Evolutionary conservation across 768 basidiomycete genomes (phyloP).

Genomic region (Pholiota microspora): DNA sequence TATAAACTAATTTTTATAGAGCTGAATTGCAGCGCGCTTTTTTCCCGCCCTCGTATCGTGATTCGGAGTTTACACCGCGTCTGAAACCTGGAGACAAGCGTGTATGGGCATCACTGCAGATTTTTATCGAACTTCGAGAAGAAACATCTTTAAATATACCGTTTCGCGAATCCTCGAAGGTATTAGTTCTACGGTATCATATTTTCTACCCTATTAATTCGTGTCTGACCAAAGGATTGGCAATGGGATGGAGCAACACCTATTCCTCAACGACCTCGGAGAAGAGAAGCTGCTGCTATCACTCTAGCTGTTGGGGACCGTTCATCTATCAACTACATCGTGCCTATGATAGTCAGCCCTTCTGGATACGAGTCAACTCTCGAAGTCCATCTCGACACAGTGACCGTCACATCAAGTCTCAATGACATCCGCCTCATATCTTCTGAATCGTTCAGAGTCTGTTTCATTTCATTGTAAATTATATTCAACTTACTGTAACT

Average conservation of each 20-base stretch:
- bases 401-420: constrained; percentile 80
- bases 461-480: constrained; percentile 2
- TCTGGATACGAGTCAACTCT: constrained; percentile 78
- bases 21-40: constrained; percentile 77
- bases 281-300: constrained; percentile 69
- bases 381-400: constrained; percentile 78
- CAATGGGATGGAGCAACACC: constrained; percentile 73
- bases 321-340: constrained; percentile 80
- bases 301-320: constrained; percentile 74
- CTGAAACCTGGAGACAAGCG: constrained; percentile 79
- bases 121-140: constrained; percentile 80
- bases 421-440: constrained; percentile 81
- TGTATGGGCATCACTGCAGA: constrained; percentile 76
- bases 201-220: neutral
- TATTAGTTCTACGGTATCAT: constrained; percentile 18
- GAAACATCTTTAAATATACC: constrained; percentile 81
- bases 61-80: constrained; percentile 50
- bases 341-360: constrained; percentile 76
- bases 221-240: constrained; percentile 66
- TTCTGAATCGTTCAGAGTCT: constrained; percentile 78
- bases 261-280: constrained; percentile 46
- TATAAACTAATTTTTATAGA: constrained; percentile 32
- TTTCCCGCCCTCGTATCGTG: constrained; percentile 78
- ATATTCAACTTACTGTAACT: constrained; percentile 6
- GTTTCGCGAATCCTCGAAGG: constrained; percentile 90